A percentile compares a stretch with the other conserved stretches of the same genome.
Conservation (phyloP, 352 stramenopile genomes). For the Globisporangium lucens region DNA sequence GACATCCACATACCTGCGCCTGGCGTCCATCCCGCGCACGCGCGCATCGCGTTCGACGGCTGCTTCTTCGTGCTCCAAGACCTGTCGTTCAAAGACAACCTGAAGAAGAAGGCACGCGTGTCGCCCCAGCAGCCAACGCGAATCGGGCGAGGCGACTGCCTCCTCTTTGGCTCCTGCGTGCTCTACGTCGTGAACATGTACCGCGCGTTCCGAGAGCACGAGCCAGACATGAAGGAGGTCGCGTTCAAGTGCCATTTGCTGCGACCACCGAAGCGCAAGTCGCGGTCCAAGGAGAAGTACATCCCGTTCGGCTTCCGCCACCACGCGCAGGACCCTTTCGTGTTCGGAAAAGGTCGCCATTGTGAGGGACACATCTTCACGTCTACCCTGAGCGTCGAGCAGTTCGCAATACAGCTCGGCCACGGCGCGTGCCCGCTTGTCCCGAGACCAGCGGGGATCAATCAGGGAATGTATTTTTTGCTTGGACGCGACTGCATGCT, state of each 20-base stretch:
- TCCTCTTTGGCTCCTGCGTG: conserved; percentile 55
- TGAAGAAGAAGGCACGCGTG: conserved; percentile 48
- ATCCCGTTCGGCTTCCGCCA: conserved; percentile 57
- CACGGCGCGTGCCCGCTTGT: conserved; percentile 57
- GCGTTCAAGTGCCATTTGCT: conserved; percentile 63
- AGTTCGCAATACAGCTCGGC: conserved; percentile 65
- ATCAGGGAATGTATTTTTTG: conserved; percentile 69
- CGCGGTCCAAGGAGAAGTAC: conserved; percentile 38
- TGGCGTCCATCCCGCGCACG: conserved; percentile 50
- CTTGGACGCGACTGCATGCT: conserved; percentile 47
- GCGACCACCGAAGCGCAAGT: conserved; percentile 60
- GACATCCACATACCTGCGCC: conserved; percentile 48
- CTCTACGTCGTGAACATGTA: conserved; percentile 45
- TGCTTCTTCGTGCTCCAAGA: conserved; percentile 69
- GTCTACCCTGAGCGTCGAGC: conserved; percentile 48
- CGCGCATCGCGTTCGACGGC: conserved; percentile 61
- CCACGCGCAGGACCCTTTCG: conserved; percentile 35
- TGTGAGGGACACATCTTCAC: conserved; percentile 64
- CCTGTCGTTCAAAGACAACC: conserved; percentile 64
- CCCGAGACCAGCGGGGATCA: conserved; percentile 52
- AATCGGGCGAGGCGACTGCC: conserved; percentile 51
- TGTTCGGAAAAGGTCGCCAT: conserved; percentile 53
- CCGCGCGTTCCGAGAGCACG: conserved; percentile 48
- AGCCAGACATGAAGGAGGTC: conserved; percentile 63
- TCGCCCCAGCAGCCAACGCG: conserved; percentile 41